Conservation (phyloP, 345 rosid species). For the Salix dunnii region DNA sequence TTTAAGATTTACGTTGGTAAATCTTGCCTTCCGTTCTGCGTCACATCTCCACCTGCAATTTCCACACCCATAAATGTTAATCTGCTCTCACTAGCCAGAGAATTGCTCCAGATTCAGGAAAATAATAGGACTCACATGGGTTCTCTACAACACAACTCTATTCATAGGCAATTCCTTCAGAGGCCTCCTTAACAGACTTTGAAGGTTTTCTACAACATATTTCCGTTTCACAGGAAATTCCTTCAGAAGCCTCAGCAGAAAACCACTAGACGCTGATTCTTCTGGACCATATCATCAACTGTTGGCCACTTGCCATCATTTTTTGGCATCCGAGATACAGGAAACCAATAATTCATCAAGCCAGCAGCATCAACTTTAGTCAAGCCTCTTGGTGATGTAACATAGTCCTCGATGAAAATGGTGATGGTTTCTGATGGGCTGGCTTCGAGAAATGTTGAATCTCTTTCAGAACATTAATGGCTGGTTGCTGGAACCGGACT, state of each 20-base stretch:
- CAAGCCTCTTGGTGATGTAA: slow-evolving; percentile 27
- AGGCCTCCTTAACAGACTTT: slow-evolving; percentile 26
- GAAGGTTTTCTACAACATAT: slow-evolving; percentile 30
- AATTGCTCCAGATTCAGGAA: neutral
- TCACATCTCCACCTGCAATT: slow-evolving; percentile 22
- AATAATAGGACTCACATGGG: slow-evolving; percentile 19
- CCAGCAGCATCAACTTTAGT: slow-evolving; percentile 26
- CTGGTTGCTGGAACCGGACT: slow-evolving; percentile 23
- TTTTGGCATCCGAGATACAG: slow-evolving; percentile 30
- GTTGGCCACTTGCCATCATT: slow-evolving; percentile 29
- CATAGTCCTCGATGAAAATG: slow-evolving; percentile 29
- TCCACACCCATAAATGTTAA: neutral
- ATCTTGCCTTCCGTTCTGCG: no score
- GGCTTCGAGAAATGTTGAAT: slow-evolving; percentile 20
- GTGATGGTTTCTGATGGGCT: slow-evolving; percentile 29
- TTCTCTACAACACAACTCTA: slow-evolving; percentile 30
- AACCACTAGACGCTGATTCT: slow-evolving; percentile 29
- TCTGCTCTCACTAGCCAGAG: no score
- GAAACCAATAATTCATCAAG: slow-evolving; percentile 29
- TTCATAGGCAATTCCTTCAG: slow-evolving; percentile 30
- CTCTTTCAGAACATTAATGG: slow-evolving; percentile 27
- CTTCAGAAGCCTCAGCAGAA: slow-evolving; percentile 33
- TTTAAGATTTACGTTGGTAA: no score
- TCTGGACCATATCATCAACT: slow-evolving; percentile 23
- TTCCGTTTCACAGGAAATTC: slow-evolving; percentile 24